Evolutionary conservation across 2,329 filamentous ascomycete species (phyloP).

Genomic region (Nothophoma quercina): DNA sequence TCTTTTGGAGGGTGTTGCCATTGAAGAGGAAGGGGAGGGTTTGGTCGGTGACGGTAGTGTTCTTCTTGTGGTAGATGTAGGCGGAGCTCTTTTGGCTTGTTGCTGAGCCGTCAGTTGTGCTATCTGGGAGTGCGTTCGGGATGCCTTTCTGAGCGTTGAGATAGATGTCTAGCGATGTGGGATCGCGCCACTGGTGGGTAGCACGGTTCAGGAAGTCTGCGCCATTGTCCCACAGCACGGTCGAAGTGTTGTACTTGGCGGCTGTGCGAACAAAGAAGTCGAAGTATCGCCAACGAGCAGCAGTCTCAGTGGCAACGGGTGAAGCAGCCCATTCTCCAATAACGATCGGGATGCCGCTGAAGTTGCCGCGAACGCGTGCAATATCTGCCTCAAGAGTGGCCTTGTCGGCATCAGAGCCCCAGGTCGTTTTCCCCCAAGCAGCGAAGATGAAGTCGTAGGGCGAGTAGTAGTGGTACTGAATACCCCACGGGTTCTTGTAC

Average conservation of each 20-base stretch:
- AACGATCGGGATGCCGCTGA: conserved; percentile 63
- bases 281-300: conserved; percentile 65
- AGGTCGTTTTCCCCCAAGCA: conserved; percentile 66
- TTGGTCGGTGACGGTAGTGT: conserved; percentile 53
- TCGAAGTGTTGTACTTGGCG: conserved; percentile 58
- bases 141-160: conserved; percentile 54
- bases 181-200: conserved; percentile 60
- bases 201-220: conserved; percentile 62
- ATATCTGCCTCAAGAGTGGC: conserved; percentile 59
- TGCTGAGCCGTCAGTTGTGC: conserved; percentile 58
- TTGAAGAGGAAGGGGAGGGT: conserved; percentile 62
- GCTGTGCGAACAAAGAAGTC: conserved; percentile 62
- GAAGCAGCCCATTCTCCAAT: conserved; percentile 67
- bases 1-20: conserved; percentile 59
- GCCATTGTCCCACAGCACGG: conserved; percentile 68
- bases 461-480: conserved; percentile 69
- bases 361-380: conserved; percentile 60
- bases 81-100: conserved; percentile 60
- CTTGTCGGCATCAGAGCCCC: conserved; percentile 65
- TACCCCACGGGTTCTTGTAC: conserved; percentile 64
- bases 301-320: conserved; percentile 60
- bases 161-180: conserved; percentile 58
- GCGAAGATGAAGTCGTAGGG: conserved; percentile 56
- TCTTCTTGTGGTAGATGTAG: conserved; percentile 63
- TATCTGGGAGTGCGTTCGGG: conserved; percentile 61